A percentile compares a stretch with the other conserved stretches of the same genome.
These are phyloP conservation scores for Herpetospermum pedunculosum DNA, from an alignment of 306 rosid genomes.

Conservation along the genomic window DNA sequence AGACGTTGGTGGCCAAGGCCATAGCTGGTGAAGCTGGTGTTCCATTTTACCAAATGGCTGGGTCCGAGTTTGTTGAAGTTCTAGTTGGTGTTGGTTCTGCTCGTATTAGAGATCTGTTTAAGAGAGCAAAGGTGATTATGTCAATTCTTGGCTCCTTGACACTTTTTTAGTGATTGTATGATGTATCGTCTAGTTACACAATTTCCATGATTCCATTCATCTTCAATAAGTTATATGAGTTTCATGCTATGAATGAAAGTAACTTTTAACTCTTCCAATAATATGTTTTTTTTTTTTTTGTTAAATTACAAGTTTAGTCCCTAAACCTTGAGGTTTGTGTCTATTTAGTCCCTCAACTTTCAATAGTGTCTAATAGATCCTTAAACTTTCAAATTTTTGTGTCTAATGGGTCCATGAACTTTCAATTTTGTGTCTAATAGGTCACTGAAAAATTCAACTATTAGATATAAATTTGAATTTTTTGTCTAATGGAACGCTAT, in stretches of 20 bases:
- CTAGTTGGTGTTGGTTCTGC: constrained; percentile 99
- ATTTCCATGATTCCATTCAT: background rate
- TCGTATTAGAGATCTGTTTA: constrained; percentile 92
- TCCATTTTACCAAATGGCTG: constrained; percentile 99
- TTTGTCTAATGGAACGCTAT: too few relatives aligned
- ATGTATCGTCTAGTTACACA: background rate
- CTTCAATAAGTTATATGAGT: background rate
- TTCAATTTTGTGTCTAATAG: too few relatives aligned
- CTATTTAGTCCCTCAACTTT: too few relatives aligned
- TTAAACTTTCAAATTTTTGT: too few relatives aligned
- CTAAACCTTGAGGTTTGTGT: too few relatives aligned
- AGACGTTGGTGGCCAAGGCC: constrained; percentile 99
- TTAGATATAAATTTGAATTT: too few relatives aligned
- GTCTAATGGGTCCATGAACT: too few relatives aligned
- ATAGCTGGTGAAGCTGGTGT: constrained; percentile 99
- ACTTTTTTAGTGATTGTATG: background rate
- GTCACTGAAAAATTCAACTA: too few relatives aligned
- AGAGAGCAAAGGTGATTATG: constrained; percentile 82
- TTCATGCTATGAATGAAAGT: background rate
- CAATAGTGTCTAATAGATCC: too few relatives aligned
- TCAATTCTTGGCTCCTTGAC: background rate
- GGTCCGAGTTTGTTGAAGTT: constrained; percentile 97
- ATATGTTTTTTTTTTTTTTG: background rate
- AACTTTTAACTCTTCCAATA: background rate
- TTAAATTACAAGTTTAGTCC: too few relatives aligned